Conservation (phyloP, 2,329 filamentous ascomycete species). For the Aspergillus oerlinghausenensis region DNA sequence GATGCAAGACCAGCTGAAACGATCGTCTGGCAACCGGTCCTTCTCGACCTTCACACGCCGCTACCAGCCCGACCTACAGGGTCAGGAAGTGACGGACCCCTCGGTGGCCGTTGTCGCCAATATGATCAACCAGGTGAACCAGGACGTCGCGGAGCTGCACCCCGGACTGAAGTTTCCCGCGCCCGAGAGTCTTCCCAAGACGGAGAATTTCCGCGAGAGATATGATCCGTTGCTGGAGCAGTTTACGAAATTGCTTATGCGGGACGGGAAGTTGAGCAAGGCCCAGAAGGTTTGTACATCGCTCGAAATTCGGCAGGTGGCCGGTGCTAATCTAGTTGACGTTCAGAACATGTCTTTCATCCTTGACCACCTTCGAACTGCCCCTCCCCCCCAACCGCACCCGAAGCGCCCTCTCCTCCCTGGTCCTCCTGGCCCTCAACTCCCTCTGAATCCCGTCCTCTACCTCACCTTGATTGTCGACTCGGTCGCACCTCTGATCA, state of each 20-base stretch:
- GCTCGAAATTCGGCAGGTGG: not conserved
- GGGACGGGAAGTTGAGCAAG: slow-evolving; percentile 79
- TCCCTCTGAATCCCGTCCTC: slow-evolving; percentile 82
- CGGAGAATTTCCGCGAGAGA: slow-evolving; percentile 66
- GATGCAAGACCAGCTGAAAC: slow-evolving; percentile 56
- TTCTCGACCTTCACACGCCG: slow-evolving; percentile 54
- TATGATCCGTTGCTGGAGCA: slow-evolving; percentile 84
- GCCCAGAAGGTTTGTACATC: slow-evolving; percentile 69
- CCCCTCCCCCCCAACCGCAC: slow-evolving; percentile 71
- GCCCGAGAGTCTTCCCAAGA: slow-evolving; percentile 62
- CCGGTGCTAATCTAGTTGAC: slow-evolving; percentile 2
- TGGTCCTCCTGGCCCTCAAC: slow-evolving; percentile 70
- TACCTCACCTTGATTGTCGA: slow-evolving; percentile 91
- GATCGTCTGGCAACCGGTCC: slow-evolving; percentile 44
- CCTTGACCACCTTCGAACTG: slow-evolving; percentile 77
- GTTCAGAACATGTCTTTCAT: slow-evolving; percentile 76
- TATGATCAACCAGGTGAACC: slow-evolving; percentile 34
- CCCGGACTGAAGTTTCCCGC: slow-evolving; percentile 73
- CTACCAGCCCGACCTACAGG: slow-evolving; percentile 28
- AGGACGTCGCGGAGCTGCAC: slow-evolving; percentile 31
- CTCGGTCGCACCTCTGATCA: slow-evolving; percentile 83
- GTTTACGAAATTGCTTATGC: slow-evolving; percentile 87
- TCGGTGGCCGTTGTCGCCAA: slow-evolving; percentile 31
- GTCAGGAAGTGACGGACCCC: slow-evolving; percentile 20
- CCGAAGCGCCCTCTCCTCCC: slow-evolving; percentile 57